Percentiles rank a stretch among this genome's conserved stretches.
Conservation (phyloP, 140 eudicot species). For the Flaveria floridana region DNA sequence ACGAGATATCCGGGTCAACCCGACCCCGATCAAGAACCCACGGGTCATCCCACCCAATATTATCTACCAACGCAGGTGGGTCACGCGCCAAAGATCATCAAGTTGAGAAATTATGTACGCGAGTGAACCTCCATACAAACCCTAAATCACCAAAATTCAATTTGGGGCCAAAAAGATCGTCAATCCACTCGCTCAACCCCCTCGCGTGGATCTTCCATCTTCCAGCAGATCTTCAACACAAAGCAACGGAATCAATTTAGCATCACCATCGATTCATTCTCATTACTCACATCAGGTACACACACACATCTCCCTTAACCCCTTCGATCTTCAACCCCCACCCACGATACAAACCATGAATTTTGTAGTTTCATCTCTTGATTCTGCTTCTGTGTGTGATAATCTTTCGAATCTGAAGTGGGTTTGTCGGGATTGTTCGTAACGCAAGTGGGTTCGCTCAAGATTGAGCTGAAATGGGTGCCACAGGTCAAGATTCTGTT, state of each 20-base stretch:
- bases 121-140: slow-evolving; percentile 34
- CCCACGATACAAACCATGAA: slow-evolving; percentile 17
- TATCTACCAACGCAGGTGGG: slow-evolving; percentile 6
- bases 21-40: background rate
- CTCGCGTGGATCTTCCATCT: slow-evolving; percentile 42
- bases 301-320: slow-evolving; percentile 14
- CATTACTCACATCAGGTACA: slow-evolving; percentile 28
- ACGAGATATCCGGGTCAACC: background rate
- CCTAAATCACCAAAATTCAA: slow-evolving; percentile 30
- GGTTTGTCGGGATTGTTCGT: slow-evolving; percentile 24
- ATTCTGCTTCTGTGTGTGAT: slow-evolving; percentile 7
- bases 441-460: slow-evolving; percentile 11
- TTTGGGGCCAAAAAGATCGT: slow-evolving; percentile 30
- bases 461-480: slow-evolving; percentile 11
- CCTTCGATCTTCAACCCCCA: background rate
- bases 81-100: slow-evolving; percentile 34
- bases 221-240: slow-evolving; percentile 29
- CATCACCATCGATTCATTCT: slow-evolving; percentile 29
- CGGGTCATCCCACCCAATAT: background rate
- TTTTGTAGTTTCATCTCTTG: slow-evolving; percentile 7
- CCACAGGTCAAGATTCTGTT: slow-evolving; percentile 1
- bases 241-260: slow-evolving; percentile 6
- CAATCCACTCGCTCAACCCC: slow-evolving; percentile 44
- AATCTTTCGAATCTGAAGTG: slow-evolving; percentile 18
- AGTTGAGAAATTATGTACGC: background rate